Evolutionary conservation across 2,329 filamentous ascomycete genomes (phyloP), one percentile per base, ranked within the genome.

Genomic region (Aspergillus fischeri): DNA sequence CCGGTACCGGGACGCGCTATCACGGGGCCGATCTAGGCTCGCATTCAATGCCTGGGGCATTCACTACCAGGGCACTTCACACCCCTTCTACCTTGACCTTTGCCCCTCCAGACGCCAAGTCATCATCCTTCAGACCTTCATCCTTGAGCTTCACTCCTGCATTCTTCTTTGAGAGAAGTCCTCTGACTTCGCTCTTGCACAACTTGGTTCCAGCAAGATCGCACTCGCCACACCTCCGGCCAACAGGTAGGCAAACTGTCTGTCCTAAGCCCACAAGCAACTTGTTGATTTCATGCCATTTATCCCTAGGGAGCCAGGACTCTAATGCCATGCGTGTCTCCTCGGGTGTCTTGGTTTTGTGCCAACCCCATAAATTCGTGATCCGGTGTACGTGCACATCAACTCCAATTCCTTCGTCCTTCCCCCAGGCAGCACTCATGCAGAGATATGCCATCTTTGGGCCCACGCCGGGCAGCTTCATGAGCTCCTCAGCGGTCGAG

Each of bases 341-440:
- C 77, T 97, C 92, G 0, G 92, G 92, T 11, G 80, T 88, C 66
- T 85, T 87, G 2, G 89, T 93, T 72, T 84, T 85, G 72, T 95
- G 85, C 92, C 92, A 97, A 3, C 90, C 89, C 92, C 92, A 96
- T 28, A 96, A 79, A 75, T 96, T 96, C 52, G 91, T 93, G 74
- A 97, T 95, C 55, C 92, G 88, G 75, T 96, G 92, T 3, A 97
- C 92, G 74, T 97, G 92, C 4, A 96, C 92, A 72, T 97, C 92
- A 51, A 97, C 92, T 27, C 92, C 92, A 62, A 97, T 96, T 7
- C 92, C 92, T 63, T 87, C 81, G 51, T 85, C 81, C 48, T 81
- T 78, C 2, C 85, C 85, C 88, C 88, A 82, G 68, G 88, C 90
- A 0, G 88, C 88, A 49, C 87, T 88, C 78, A 96, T 84, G 71